Percentiles rank a stretch among this genome's conserved stretches.
These are phyloP conservation scores for Heterobasidion occidentale DNA, from an alignment of 1,284 basidiomycete genomes.

Conservation along the genomic window DNA sequence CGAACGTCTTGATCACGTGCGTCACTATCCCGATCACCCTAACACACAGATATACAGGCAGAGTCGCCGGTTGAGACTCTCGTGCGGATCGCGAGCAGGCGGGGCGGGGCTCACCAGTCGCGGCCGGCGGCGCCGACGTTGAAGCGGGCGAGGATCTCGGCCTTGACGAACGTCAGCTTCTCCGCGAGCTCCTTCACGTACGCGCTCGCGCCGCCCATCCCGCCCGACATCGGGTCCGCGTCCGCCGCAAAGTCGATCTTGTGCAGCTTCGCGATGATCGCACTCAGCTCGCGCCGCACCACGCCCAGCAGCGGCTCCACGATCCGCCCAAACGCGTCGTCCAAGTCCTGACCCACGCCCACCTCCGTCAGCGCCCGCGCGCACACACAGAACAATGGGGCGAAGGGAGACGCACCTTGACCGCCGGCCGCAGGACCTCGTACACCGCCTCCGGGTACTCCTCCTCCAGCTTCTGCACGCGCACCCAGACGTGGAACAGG, in stretches of 20 bases:
- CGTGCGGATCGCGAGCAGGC: not conserved
- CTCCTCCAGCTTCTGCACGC: conserved; percentile 60
- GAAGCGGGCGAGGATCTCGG: conserved; percentile 67
- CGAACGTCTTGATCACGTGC: conserved; percentile 76
- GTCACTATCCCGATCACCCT: conserved; percentile 68
- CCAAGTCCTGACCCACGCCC: conserved; percentile 40
- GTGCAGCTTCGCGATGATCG: conserved; percentile 77
- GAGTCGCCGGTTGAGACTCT: too few species aligned
- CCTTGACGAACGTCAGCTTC: conserved; percentile 74
- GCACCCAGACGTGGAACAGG: conserved; percentile 69
- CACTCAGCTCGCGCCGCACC: conserved; percentile 71
- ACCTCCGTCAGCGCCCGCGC: not conserved
- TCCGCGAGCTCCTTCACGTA: conserved; percentile 90
- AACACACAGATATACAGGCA: not conserved
- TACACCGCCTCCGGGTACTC: conserved; percentile 66
- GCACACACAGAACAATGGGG: not conserved
- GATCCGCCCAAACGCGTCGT: conserved; percentile 51
- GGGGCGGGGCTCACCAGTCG: conserved; percentile 46
- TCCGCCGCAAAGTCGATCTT: conserved; percentile 66
- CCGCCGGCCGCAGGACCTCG: conserved; percentile 48
- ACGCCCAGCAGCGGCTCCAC: conserved; percentile 65
- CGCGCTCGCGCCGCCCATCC: conserved; percentile 64
- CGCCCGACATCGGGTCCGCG: conserved; percentile 53
- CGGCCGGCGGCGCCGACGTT: conserved; percentile 60
- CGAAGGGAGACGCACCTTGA: conserved; percentile 40